A percentile compares a stretch with the other conserved stretches of the same genome.
Conservation (phyloP, 257 asterid species). For the Solanum chmielewskii region DNA sequence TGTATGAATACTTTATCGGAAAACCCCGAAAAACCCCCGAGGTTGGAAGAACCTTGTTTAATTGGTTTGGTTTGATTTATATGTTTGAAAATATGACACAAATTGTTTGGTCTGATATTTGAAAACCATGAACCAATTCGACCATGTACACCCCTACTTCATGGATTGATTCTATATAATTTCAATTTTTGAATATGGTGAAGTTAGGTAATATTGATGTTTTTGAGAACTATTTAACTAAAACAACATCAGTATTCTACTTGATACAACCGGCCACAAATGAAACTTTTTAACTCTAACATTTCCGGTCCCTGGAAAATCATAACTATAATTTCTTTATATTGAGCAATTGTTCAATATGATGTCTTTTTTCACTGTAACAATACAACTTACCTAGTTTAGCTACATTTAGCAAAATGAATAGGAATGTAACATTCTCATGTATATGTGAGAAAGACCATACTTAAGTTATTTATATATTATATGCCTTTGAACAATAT, state of each 20-base stretch:
- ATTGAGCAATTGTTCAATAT: neutral
- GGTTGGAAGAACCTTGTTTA: too few species aligned
- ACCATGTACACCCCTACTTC: too few species aligned
- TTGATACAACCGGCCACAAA: neutral
- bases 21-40: too few species aligned
- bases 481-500: too few species aligned
- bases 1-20: too few species aligned
- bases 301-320: neutral
- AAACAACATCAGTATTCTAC: neutral
- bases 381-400: neutral
- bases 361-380: too few species aligned
- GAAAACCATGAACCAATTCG: too few species aligned
- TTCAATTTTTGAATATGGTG: neutral
- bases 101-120: too few species aligned
- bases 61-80: too few species aligned
- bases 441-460: neutral
- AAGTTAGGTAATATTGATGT: neutral
- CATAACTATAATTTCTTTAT: neutral
- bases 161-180: too few species aligned
- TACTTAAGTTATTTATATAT: too few species aligned
- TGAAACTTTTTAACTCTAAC: neutral
- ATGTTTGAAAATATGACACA: too few species aligned
- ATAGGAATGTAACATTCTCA: neutral
- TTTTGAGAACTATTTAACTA: neutral
- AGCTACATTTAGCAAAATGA: neutral